Conservation (phyloP, 140 eudicot genomes). For the Flaveria floridana region DNA sequence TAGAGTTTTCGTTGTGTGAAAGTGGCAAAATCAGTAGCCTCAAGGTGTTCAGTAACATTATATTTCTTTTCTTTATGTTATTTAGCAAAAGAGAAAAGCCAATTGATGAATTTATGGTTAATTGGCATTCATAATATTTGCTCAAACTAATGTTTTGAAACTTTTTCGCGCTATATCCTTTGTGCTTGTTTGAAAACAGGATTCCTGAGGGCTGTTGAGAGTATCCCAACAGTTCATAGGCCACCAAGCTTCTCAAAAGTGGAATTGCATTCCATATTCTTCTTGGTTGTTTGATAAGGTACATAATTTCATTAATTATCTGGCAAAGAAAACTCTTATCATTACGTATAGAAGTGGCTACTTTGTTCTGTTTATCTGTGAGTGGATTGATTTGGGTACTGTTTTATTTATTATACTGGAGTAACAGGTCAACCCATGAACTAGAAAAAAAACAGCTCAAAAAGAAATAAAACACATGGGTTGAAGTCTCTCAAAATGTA, state of each 20-base stretch:
- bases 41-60: constrained; percentile 43
- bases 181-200: constrained; percentile 40
- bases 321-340: not conserved
- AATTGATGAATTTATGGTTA: not conserved
- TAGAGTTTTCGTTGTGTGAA: constrained; percentile 55
- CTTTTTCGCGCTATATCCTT: not conserved
- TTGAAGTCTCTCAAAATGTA: not conserved
- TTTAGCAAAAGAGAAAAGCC: not conserved
- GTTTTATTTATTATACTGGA: not conserved
- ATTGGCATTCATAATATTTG: not conserved
- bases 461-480: not conserved
- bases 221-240: constrained; percentile 50
- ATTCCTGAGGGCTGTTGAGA: constrained; percentile 71
- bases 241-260: constrained; percentile 67
- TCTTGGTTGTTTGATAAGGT: constrained; percentile 56
- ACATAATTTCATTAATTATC: not conserved
- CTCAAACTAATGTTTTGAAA: not conserved
- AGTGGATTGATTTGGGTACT: not conserved
- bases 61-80: not conserved
- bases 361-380: not conserved
- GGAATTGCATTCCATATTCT: constrained; percentile 58
- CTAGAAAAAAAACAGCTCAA: not conserved
- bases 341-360: not conserved
- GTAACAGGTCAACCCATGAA: not conserved
- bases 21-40: constrained; percentile 60